phyloP scores from a whole-genome alignment of 495 filamentous ascomycete genomes.

The Aspergillus steynii region DNA sequence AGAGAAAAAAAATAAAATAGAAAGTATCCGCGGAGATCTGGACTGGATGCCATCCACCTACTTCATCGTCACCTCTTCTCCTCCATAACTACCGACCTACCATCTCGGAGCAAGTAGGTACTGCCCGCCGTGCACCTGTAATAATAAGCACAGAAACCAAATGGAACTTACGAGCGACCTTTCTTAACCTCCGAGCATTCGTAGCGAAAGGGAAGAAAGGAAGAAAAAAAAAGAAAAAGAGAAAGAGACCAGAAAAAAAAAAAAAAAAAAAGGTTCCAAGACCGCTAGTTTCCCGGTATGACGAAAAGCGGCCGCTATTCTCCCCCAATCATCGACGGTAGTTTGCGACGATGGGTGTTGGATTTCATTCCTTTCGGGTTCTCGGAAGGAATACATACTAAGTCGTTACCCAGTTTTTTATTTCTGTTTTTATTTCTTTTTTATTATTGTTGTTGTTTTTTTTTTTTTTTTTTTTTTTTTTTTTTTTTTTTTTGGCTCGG shows the following conservation, averaged over 20 bases:
- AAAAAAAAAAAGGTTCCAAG: neutral
- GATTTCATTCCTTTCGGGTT: conserved; percentile 1
- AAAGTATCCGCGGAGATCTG: neutral
- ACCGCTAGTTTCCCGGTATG: conserved; percentile 6
- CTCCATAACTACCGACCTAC: no score
- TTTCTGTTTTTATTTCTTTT: neutral
- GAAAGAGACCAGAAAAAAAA: no score
- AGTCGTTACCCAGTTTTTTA: neutral
- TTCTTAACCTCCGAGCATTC: neutral
- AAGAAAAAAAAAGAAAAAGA: neutral
- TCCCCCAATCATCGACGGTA: conserved; percentile 4
- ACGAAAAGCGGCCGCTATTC: conserved; percentile 2
- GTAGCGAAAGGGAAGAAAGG: neutral
- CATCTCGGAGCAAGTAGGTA: no score
- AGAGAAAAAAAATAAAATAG: neutral
- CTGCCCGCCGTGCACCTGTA: neutral
- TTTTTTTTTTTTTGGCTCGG: neutral
- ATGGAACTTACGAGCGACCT: neutral
- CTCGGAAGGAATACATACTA: neutral
- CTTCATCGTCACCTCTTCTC: neutral
- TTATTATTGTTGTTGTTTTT: neutral
- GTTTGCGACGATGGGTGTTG: neutral
- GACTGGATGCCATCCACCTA: neutral
- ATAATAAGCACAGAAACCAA: neutral
- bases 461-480: neutral